Evolutionary conservation across 2,329 filamentous ascomycete species (phyloP), one percentile per base, ranked within the genome.

Genomic region (Annulohypoxylon truncatum): DNA sequence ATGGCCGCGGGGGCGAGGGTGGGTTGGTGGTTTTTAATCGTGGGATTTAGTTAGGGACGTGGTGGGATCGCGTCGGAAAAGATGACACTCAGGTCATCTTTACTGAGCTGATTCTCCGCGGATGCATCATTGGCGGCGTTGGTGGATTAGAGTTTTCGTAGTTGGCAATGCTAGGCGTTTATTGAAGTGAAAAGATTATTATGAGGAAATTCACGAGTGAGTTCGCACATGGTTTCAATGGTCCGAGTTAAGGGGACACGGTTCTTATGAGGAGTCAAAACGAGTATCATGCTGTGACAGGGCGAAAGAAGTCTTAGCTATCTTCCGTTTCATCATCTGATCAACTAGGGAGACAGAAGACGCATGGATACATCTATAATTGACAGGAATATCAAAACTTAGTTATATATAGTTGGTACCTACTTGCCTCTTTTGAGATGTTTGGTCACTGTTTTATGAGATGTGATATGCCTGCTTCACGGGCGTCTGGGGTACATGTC

Each of bases 11-110:
- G 29, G 95, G 94, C 0, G 87, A 90, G 69, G 87, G 87, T 58
- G 94, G 92, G 0, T 84, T 93, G 82, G 92, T 99, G n/a, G 93
- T 96, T 77, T 98, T 99, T 81, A 98, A 99, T 80, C 88, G 96
- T 75, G 96, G 96, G 10, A 95, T 99, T 74, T 97, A 82, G 80
- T 74, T 97, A 82, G 80, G 61, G 28, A 22, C 20, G 10, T 18
- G 31, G 5, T n/a, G 13, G 26, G 7, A 35, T 35, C 2, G 12
- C 31, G 31, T 35, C 9, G 9, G 12, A 8, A 7, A 28, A 28
- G 26, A 28, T 28, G n/a, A n/a, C n/a, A n/a, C n/a, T n/a, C n/a
- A 33, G 31, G 33, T 15, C 33, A 38, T 38, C 33, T 40, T 18
- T 40, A 8, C 35, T 10, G 2, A 42, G 15, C 28, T 24, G 18